phyloP scores from a whole-genome alignment of 208 protist species.

The Trypanosoma boissoni region DNA sequence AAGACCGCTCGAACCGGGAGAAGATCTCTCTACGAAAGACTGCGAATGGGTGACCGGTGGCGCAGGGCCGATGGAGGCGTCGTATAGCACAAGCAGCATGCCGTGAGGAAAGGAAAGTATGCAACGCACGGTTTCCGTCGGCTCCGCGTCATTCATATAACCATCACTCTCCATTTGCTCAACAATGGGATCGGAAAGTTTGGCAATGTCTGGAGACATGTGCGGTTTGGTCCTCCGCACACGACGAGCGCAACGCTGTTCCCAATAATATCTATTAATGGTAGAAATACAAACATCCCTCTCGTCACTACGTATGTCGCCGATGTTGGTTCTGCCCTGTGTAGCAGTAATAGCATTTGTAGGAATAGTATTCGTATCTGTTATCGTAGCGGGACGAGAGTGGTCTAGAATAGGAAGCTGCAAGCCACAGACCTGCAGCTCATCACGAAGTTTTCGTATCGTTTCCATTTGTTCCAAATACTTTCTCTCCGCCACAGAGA shows the following conservation, averaged over 20 bases:
- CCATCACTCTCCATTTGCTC: too few relatives aligned
- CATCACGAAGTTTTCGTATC: background rate
- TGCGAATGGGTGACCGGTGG: background rate
- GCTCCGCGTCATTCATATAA: background rate
- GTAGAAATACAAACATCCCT: background rate
- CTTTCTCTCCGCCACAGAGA: conserved; percentile 1
- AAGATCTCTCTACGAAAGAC: too few relatives aligned
- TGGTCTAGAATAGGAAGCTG: conserved; percentile 4
- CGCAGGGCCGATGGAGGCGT: background rate
- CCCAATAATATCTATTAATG: background rate
- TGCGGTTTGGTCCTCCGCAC: background rate
- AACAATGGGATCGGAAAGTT: too few relatives aligned
- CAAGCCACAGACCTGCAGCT: conserved; percentile 1
- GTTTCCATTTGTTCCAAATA: conserved; percentile 11
- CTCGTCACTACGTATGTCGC: background rate
- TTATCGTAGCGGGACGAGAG: too few relatives aligned
- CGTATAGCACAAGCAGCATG: background rate
- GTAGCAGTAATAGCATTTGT: too few relatives aligned
- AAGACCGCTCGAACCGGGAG: background rate
- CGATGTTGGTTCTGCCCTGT: too few relatives aligned
- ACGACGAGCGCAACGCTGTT: background rate
- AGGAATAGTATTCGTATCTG: too few relatives aligned
- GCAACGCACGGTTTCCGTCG: background rate
- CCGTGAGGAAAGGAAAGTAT: conserved; percentile 1
- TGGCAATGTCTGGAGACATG: background rate